phyloP scores from a whole-genome alignment of 2,329 filamentous ascomycete genomes.

The Elsinoe arachidis region DNA sequence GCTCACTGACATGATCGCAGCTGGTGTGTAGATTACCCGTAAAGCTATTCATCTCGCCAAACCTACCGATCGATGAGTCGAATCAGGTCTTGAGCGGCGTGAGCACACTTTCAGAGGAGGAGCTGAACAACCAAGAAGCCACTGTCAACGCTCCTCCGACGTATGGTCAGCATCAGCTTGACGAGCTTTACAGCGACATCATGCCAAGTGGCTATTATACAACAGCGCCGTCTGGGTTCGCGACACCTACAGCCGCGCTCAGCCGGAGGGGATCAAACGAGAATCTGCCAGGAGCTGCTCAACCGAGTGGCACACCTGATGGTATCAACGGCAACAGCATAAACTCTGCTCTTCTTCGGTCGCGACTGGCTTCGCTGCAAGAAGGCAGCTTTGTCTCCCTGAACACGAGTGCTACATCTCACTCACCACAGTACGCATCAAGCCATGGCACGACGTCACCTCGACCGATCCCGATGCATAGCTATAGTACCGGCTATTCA shows the following conservation, averaged over 20 bases:
- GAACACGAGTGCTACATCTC: slow-evolving; percentile 19
- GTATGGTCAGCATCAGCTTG: slow-evolving; percentile 82
- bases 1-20: slow-evolving; percentile 51
- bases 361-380: slow-evolving; percentile 52
- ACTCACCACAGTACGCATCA: slow-evolving; percentile 22
- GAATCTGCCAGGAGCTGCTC: slow-evolving; percentile 52
- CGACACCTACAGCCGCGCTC: slow-evolving; percentile 67
- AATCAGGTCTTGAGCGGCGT: slow-evolving; percentile 63
- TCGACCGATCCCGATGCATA: neutral
- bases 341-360: slow-evolving; percentile 59
- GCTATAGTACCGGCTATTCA: neutral
- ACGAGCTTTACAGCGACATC: slow-evolving; percentile 82
- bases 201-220: slow-evolving; percentile 68
- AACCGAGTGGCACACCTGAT: slow-evolving; percentile 48
- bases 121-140: slow-evolving; percentile 44
- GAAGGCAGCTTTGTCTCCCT: slow-evolving; percentile 28
- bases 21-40: slow-evolving; percentile 84
- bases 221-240: slow-evolving; percentile 42
- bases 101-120: slow-evolving; percentile 29
- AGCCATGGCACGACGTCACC: slow-evolving; percentile 24
- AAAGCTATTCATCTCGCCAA: slow-evolving; percentile 91
- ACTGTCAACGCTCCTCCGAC: slow-evolving; percentile 72
- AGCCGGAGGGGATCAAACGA: slow-evolving; percentile 70
- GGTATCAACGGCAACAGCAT: slow-evolving; percentile 32
- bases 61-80: slow-evolving; percentile 78